A percentile compares a stretch with the other conserved stretches of the same genome.
Evolutionary conservation across 139 green algal species (phyloP).

Genomic region (Chlamydomonas urium): DNA sequence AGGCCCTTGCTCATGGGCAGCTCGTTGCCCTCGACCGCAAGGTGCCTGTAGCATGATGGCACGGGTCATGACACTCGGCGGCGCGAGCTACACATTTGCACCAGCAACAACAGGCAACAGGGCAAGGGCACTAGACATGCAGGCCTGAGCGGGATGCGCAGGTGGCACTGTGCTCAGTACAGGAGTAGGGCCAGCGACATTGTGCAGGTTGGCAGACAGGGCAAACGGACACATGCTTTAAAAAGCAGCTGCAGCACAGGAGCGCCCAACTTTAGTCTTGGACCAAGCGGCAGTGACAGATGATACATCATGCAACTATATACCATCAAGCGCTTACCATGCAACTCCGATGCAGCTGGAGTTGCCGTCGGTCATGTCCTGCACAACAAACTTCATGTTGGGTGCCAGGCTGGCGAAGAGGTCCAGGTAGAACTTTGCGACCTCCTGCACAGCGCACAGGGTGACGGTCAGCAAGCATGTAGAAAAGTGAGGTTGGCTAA

Average conservation of each 20-base stretch:
- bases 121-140: no score
- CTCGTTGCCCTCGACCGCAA: slow-evolving; percentile 15
- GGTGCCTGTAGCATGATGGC: not conserved
- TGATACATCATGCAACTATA: not conserved
- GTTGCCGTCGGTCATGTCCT: slow-evolving; percentile 14
- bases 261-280: no score
- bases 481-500: no score
- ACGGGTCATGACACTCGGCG: not conserved
- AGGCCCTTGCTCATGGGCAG: slow-evolving; percentile 3
- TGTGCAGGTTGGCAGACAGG: no score
- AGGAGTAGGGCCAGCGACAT: no score
- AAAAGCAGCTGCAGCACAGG: no score
- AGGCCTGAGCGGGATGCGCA: no score
- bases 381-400: slow-evolving; percentile 20
- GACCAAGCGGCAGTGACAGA: not conserved
- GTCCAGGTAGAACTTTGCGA: slow-evolving; percentile 11
- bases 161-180: no score
- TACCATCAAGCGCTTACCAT: slow-evolving; percentile 2
- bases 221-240: no score
- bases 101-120: no score
- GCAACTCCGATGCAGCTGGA: slow-evolving; percentile 2
- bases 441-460: slow-evolving; percentile 13
- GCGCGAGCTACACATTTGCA: not conserved
- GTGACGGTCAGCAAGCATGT: no score
- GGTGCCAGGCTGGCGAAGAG: not conserved